Conservation (phyloP, 805 yeast genomes). For the Starmerella floricola region DNA sequence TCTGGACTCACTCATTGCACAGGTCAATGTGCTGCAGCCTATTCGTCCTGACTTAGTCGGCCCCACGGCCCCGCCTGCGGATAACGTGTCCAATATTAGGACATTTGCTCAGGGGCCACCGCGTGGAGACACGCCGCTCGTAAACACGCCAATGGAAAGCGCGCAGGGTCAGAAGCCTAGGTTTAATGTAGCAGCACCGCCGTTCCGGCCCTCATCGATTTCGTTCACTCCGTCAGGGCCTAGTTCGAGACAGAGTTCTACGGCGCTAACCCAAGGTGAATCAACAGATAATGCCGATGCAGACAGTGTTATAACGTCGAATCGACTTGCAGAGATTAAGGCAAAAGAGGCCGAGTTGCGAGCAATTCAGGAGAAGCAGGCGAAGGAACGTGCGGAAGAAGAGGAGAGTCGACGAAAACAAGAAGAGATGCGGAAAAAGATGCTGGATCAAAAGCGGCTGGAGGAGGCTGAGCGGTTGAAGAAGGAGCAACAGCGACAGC, state of each 20-base stretch:
- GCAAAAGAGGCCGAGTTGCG: neutral
- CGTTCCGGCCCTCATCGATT: slow-evolving; percentile 3
- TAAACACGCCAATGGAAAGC: too few relatives aligned
- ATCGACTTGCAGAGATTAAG: neutral
- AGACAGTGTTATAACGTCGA: too few relatives aligned
- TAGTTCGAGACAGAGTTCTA: too few relatives aligned
- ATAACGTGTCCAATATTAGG: neutral
- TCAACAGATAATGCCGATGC: too few relatives aligned
- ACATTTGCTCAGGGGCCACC: too few relatives aligned
- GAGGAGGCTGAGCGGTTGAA: neutral
- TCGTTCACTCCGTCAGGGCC: too few relatives aligned
- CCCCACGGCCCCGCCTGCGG: neutral
- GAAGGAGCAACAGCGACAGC: neutral
- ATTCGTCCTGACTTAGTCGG: too few relatives aligned
- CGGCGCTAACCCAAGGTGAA: too few relatives aligned
- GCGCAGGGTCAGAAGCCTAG: too few relatives aligned
- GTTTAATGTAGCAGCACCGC: slow-evolving; percentile 2
- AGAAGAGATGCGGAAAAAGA: neutral
- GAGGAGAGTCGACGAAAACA: neutral
- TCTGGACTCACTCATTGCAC: slow-evolving; percentile 2
- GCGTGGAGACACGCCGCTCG: too few relatives aligned
- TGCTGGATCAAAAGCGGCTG: neutral
- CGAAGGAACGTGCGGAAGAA: neutral
- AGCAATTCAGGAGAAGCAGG: neutral
- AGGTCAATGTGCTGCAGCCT: slow-evolving; percentile 4